phyloP scores from a whole-genome alignment of 106 monocot genomes.

The Vanilla planifolia region DNA sequence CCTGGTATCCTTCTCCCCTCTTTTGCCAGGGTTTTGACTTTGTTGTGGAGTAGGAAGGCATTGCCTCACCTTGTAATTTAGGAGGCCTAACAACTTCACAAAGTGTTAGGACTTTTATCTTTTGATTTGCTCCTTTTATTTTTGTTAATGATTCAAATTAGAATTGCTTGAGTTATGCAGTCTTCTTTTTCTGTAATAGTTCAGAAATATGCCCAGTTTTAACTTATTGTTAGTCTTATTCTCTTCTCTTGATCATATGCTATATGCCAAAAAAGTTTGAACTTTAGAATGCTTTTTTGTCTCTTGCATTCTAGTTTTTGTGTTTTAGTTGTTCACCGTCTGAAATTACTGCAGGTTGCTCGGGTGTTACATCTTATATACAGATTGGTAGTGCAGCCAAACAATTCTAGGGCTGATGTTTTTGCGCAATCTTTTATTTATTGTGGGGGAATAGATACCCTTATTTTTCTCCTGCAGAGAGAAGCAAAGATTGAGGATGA shows the following conservation, averaged over 20 bases:
- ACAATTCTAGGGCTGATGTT: conserved; percentile 52
- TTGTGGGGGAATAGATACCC: conserved; percentile 76
- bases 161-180: neutral
- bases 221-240: neutral
- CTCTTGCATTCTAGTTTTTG: neutral
- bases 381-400: conserved; percentile 89
- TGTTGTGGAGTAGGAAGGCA: neutral
- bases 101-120: neutral
- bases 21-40: neutral
- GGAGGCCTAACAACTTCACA: neutral
- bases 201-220: neutral
- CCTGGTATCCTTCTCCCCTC: neutral
- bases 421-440: conserved; percentile 91
- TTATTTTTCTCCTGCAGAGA: conserved; percentile 82
- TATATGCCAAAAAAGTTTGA: neutral
- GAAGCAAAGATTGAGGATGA: conserved; percentile 80
- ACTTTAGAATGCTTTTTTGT: neutral
- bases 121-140: neutral
- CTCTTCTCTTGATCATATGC: neutral
- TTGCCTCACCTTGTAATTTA: neutral
- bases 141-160: neutral
- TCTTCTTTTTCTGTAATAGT: neutral
- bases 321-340: conserved; percentile 1
- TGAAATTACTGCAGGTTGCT: conserved; percentile 53
- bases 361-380: conserved; percentile 92